Evolutionary conservation across 2,329 filamentous ascomycete genomes (phyloP).

Genomic region (Pyrenophora tritici-repentis): DNA sequence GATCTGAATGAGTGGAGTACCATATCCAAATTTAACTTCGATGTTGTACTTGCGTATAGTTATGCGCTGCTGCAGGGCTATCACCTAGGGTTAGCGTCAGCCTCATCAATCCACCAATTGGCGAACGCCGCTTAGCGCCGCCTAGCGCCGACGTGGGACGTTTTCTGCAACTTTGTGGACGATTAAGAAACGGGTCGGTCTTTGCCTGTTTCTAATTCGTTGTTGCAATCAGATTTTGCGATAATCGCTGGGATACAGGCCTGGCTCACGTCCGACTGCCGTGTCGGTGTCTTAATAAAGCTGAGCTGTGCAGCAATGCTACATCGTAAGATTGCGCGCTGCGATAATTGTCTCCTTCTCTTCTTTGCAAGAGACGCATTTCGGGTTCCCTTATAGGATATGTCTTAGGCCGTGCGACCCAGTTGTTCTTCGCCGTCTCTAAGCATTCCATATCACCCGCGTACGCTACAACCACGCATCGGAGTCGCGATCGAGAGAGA

Average conservation of each 20-base stretch:
- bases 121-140: constrained; percentile 3
- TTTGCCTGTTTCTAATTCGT: background rate
- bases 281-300: constrained; percentile 3
- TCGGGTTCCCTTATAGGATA: no score
- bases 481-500: no score
- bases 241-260: background rate
- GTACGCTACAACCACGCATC: background rate
- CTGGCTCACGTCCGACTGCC: background rate
- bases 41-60: background rate
- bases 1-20: background rate
- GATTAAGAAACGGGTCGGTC: background rate
- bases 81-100: constrained; percentile 2
- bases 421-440: background rate
- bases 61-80: constrained; percentile 2
- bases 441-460: constrained; percentile 5
- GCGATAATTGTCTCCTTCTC: background rate
- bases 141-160: background rate
- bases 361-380: background rate
- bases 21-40: background rate
- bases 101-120: constrained; percentile 6
- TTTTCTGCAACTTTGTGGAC: background rate
- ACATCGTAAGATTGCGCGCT: constrained; percentile 7
- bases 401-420: no score
- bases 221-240: no score
- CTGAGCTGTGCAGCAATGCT: constrained; percentile 15